Evolutionary conservation across 257 asterid genomes (phyloP), one percentile per base, ranked within the genome.

Genomic region (Prunella vulgaris): DNA sequence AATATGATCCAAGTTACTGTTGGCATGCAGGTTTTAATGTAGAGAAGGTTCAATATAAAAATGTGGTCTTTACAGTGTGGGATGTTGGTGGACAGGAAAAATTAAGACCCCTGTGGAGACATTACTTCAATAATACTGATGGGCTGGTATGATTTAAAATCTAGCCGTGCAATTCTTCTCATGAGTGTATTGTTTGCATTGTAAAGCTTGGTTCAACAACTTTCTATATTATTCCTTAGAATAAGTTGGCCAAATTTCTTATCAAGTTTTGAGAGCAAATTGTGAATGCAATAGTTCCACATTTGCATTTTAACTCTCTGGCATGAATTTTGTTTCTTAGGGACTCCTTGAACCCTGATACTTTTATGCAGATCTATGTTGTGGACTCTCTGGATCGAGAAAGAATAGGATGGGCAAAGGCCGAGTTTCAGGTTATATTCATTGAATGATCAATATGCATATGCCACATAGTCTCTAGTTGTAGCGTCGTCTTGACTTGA

Each of bases 11-110:
- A 78, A 58, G 24, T 54, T 74, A 62, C 69, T 78, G 35, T 53
- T 80, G 56, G 18, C 58, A 37, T 83, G 81, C 91, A 93, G 98
- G 98, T 46, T 93, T 93, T 83, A 93, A 93, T 76, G 98, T 93
- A 40, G 98, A 93, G 84, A 93, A 93, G 84, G 96, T 93, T 80
- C 97, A 93, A 73, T 93, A 93, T 72, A 93, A 93, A 76, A 93
- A 93, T 76, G 97, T 88, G 69, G 70, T 88, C 30, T 93, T 93
- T 80, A 93, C 98, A 10, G 98, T 93, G 78, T 90, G 97, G 98
- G 98, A 93, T 83, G 97, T 93, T 62, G 98, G 97, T 20, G 98
- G 98, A 10, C 98, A 93, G 76, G 97, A 90, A 80, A 93, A 90
- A 77, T 70, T 90, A 73, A 85, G 98, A 78, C 98, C 98, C 72